phyloP scores from a whole-genome alignment of 768 basidiomycete genomes.

The Leccinum barrowsii region DNA sequence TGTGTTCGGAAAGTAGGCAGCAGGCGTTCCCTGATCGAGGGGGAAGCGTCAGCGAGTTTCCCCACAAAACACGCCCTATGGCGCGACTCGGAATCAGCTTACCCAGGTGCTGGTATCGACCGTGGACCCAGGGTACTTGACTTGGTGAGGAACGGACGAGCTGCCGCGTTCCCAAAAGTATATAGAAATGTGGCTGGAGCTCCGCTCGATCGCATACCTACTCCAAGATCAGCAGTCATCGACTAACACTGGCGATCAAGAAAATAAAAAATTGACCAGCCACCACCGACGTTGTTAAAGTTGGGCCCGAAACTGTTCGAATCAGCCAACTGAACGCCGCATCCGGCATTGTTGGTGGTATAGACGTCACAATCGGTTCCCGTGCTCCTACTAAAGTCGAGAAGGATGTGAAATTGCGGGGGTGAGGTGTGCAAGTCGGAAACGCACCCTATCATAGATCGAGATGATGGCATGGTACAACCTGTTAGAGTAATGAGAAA shows the following conservation, averaged over 20 bases:
- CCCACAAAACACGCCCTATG: too few species aligned
- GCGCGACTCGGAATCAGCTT: background rate
- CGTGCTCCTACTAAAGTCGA: constrained; percentile 9
- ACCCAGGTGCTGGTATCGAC: constrained; percentile 28
- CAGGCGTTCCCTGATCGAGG: constrained; percentile 11
- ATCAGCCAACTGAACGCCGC: constrained; percentile 27
- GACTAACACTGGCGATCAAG: background rate
- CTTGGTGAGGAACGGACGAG: constrained; percentile 33
- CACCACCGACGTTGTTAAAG: constrained; percentile 38
- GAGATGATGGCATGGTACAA: constrained; percentile 29
- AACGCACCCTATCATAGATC: constrained; percentile 32
- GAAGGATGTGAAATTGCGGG: background rate
- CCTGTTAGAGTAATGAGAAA: constrained; percentile 9
- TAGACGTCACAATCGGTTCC: constrained; percentile 26
- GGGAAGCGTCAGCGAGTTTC: background rate
- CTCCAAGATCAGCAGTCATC: background rate
- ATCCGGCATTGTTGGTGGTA: constrained; percentile 27
- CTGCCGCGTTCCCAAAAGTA: constrained; percentile 42
- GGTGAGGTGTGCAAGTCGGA: background rate
- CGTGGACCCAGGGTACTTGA: constrained; percentile 21
- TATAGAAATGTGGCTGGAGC: constrained; percentile 29
- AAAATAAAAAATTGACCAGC: constrained; percentile 24
- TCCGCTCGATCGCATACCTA: constrained; percentile 37
- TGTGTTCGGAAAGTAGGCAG: constrained; percentile 14
- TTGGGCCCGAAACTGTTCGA: constrained; percentile 32